Evolutionary conservation across 176 grass and related monocot genomes (phyloP), one percentile per base, ranked within the genome.

Genomic region (Urochloa ruziziensis): DNA sequence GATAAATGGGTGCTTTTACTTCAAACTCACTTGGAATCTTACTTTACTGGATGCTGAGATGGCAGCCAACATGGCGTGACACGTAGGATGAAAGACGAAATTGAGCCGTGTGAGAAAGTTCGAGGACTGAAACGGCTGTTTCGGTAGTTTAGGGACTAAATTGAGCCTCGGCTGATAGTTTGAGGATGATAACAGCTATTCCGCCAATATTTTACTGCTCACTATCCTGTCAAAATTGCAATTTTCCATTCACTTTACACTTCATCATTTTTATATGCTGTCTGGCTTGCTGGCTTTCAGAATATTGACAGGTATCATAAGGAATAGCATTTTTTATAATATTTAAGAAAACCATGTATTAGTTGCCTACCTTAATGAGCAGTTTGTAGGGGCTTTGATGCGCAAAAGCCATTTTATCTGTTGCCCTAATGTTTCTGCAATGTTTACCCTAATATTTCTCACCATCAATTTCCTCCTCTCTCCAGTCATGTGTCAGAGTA

Each of bases 161-260:
- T n/a, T n/a, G n/a, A n/a, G n/a, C n/a, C n/a, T n/a, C n/a, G n/a
- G n/a, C n/a, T n/a, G n/a, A n/a, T n/a, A n/a, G n/a, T n/a, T n/a
- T n/a, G n/a, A n/a, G n/a, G n/a, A n/a, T n/a, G n/a, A n/a, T n/a
- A n/a, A n/a, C n/a, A n/a, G n/a, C n/a, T n/a, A n/a, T n/a, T n/a
- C n/a, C n/a, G n/a, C n/a, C n/a, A 67, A 34, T 86, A 56, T 79
- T 18, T 83, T 80, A 52, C 81, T 76, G 17, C 5, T 32, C 33
- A 40, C 46, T 1, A 36, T 39, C 17, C 16, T 29, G 6, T 59
- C 3, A 27, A 10, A 74, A 62, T 34, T 49, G 13, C 40, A 27
- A 44, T 29, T 36, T 83, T 60, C 17, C 1, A 36, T 57, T 47
- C 33, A 29, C n/a, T 34, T 14, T 28, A 4, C 49, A 58, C 25